Percentiles rank a stretch among this genome's conserved stretches.
phyloP scores from a whole-genome alignment of 208 protist species.

The Plasmodiophora brassicae region DNA sequence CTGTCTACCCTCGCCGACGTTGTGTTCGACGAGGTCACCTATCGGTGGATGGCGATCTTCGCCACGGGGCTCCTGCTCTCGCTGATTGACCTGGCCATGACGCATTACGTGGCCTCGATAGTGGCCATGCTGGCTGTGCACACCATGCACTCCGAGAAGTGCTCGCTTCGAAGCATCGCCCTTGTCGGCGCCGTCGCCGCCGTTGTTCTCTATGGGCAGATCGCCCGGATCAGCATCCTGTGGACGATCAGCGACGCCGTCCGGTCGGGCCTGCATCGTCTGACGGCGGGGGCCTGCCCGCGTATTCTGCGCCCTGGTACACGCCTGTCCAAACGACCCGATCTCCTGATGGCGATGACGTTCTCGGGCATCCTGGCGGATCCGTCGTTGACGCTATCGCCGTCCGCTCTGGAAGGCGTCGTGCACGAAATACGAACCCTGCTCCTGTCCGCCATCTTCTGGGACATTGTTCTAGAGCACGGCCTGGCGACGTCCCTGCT shows the following conservation, averaged over 20 bases:
- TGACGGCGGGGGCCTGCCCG: not conserved
- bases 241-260: not conserved
- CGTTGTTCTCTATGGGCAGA: not conserved
- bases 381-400: not conserved
- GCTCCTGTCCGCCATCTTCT: not conserved
- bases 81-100: not conserved
- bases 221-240: not conserved
- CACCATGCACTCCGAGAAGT: not conserved
- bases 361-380: not conserved
- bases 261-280: not conserved
- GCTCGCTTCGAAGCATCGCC: not conserved
- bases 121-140: not conserved
- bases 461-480: slow-evolving; percentile 1
- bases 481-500: not conserved
- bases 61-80: not conserved
- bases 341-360: not conserved
- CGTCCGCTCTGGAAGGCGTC: not conserved
- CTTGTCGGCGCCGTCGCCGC: not conserved
- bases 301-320: not conserved
- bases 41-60: not conserved
- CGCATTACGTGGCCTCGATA: not conserved
- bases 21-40: not conserved
- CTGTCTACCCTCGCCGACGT: not conserved
- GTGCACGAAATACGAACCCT: not conserved
- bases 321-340: not conserved